A percentile compares a stretch with the other conserved stretches of the same genome.
Evolutionary conservation across 2,329 filamentous ascomycete genomes (phyloP).

Genomic region (Gyromitra esculenta): DNA sequence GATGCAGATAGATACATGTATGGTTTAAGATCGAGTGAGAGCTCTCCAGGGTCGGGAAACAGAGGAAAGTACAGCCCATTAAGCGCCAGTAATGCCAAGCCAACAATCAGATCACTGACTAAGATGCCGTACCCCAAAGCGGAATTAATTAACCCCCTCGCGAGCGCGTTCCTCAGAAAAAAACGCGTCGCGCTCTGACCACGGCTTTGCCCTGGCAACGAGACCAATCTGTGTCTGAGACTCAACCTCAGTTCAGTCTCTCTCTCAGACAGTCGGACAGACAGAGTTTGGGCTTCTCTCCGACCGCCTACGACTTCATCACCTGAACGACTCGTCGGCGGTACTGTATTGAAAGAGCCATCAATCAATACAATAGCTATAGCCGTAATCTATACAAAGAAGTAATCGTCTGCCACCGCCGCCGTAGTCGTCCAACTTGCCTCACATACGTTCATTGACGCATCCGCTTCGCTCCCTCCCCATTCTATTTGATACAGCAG

Average conservation of each 20-base stretch:
- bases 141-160: conserved; percentile 16
- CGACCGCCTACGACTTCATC: conserved; percentile 9
- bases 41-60: background rate
- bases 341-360: background rate
- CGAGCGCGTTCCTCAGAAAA: conserved; percentile 14
- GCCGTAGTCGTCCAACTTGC: background rate
- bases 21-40: background rate
- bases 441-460: background rate
- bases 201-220: conserved; percentile 33
- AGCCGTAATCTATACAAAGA: background rate
- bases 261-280: background rate
- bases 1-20: background rate
- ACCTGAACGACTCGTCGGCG: background rate
- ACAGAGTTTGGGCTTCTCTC: background rate
- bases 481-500: background rate
- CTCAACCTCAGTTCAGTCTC: background rate
- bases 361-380: background rate
- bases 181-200: conserved; percentile 23
- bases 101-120: background rate
- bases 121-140: background rate
- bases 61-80: background rate
- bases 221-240: background rate
- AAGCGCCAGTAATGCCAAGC: background rate
- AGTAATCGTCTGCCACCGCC: background rate
- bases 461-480: background rate